phyloP scores from a whole-genome alignment of 1,284 basidiomycete genomes.

The Mycosarcoma maydis region DNA sequence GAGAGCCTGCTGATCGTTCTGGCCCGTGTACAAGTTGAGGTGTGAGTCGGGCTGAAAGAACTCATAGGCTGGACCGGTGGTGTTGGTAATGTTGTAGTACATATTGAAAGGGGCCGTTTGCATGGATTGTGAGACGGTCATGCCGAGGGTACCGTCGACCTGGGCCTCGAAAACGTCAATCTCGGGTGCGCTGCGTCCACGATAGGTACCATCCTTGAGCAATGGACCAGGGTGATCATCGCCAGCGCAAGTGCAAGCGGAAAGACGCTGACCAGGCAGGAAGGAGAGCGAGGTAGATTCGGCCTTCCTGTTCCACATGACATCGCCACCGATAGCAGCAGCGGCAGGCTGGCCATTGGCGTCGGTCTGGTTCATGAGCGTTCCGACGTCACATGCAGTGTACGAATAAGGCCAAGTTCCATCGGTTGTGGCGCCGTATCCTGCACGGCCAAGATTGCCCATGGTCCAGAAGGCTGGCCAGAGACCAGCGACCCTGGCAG shows the following conservation, averaged over 20 bases:
- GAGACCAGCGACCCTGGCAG: slow-evolving; percentile 69
- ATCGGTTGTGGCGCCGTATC: slow-evolving; percentile 70
- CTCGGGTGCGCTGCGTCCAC: slow-evolving; percentile 76
- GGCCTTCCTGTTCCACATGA: slow-evolving; percentile 62
- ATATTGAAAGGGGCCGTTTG: slow-evolving; percentile 77
- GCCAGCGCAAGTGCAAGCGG: slow-evolving; percentile 76
- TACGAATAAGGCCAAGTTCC: slow-evolving; percentile 77
- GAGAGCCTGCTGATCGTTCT: slow-evolving; percentile 77
- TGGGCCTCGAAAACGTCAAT: slow-evolving; percentile 77
- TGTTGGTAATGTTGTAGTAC: slow-evolving; percentile 59
- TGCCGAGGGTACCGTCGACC: slow-evolving; percentile 49
- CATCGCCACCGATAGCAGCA: slow-evolving; percentile 41
- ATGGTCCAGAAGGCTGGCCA: slow-evolving; percentile 77
- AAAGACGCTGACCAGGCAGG: slow-evolving; percentile 81
- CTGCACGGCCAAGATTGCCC: slow-evolving; percentile 74
- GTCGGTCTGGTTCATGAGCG: slow-evolving; percentile 60
- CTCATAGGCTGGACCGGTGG: slow-evolving; percentile 53
- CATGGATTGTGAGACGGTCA: slow-evolving; percentile 79
- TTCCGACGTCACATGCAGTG: slow-evolving; percentile 57
- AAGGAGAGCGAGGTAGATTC: slow-evolving; percentile 67
- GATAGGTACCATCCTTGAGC: slow-evolving; percentile 74
- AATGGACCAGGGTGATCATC: slow-evolving; percentile 84
- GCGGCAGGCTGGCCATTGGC: slow-evolving; percentile 37
- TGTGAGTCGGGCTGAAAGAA: slow-evolving; percentile 44
- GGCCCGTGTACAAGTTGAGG: slow-evolving; percentile 75